Percentiles rank a stretch among this genome's conserved stretches.
These are phyloP conservation scores for Omphalea diandra DNA, from an alignment of 441 rosid species.

Conservation along the genomic window DNA sequence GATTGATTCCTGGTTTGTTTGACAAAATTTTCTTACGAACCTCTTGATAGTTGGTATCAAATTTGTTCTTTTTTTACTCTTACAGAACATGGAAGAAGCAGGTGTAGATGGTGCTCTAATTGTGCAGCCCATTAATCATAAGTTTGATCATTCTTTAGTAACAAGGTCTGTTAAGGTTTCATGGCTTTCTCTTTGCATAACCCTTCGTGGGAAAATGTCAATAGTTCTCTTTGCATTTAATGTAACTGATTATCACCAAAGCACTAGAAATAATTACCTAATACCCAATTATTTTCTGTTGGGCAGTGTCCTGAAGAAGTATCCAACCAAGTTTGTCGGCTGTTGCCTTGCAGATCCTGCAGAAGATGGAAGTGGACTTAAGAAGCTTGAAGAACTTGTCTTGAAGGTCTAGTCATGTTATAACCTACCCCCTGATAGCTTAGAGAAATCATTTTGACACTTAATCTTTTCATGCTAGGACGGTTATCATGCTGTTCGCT, in stretches of 20 bases:
- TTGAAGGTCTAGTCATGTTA: conserved; percentile 48
- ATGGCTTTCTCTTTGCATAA: neutral
- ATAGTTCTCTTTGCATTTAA: neutral
- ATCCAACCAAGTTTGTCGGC: conserved; percentile 79
- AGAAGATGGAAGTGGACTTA: conserved; percentile 78
- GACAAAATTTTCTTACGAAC: neutral
- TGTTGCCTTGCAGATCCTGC: conserved; percentile 97
- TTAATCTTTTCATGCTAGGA: conserved; percentile 45
- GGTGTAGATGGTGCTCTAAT: conserved; percentile 91
- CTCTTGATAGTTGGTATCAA: neutral
- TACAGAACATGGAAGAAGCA: conserved; percentile 87
- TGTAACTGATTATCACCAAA: neutral
- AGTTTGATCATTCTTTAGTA: conserved; percentile 83
- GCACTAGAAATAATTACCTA: conserved; percentile 1
- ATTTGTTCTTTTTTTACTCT: neutral
- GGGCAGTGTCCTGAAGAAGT: conserved; percentile 65
- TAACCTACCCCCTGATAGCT: conserved; percentile 1
- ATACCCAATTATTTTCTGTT: conserved; percentile 11
- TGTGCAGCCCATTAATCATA: conserved; percentile 96
- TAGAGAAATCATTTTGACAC: conserved; percentile 21
- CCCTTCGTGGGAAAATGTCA: neutral
- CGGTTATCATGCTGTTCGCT: conserved; percentile 81
- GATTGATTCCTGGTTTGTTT: neutral
- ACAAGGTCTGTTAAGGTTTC: conserved; percentile 52
- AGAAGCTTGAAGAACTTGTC: conserved; percentile 75